Evolutionary conservation across 441 rosid genomes (phyloP), one percentile per base, ranked within the genome.

Genomic region (Aleurites moluccanus): DNA sequence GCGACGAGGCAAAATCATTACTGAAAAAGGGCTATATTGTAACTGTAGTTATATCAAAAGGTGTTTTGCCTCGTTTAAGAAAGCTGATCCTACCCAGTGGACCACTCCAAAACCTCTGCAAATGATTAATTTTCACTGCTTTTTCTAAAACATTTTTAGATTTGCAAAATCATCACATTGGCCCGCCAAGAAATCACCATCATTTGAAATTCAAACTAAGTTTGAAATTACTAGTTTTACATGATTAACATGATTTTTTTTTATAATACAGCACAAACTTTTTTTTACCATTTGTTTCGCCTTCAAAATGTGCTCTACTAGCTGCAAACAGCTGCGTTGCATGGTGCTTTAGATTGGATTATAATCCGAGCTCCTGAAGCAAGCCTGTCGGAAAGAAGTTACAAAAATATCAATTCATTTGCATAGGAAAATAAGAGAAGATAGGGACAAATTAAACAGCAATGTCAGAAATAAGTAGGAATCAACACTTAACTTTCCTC

Each of bases 311-410:
- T 62, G 73, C 56, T 53, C 56, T 76, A 84, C 4, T 83, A 80
- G 79, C 84, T 82, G 75, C 88, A 73, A 21, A 80, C 74, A 25
- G 70, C 69, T 0, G 85, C 14, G 21, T 85, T 78, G 45, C 75
- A 74, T 13, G 92, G 81, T 45, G 83, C 85, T 80, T 89, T 88
- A 0, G 98, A 89, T 80, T 95, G 89, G 75, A 95, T 95, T 90
- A 89, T 86, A 86, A 95, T 92, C 81, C 97, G 86, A 61, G 99
- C 99, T 88, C 97, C 99, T 60, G 98, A 95, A 87, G 99, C 92
- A 88, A 95, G 98, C 89, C 99, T 95, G 97, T 78, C 74, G 69
- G 23, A 47, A 71, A 44, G 49, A 82, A 70, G 73, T 61, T 35
- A 45, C 55, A 67, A 53, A 16, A 23, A n/a, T 71, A 53, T 78